Conservation (phyloP, 805 yeast genomes). For the Metschnikowia matae region DNA sequence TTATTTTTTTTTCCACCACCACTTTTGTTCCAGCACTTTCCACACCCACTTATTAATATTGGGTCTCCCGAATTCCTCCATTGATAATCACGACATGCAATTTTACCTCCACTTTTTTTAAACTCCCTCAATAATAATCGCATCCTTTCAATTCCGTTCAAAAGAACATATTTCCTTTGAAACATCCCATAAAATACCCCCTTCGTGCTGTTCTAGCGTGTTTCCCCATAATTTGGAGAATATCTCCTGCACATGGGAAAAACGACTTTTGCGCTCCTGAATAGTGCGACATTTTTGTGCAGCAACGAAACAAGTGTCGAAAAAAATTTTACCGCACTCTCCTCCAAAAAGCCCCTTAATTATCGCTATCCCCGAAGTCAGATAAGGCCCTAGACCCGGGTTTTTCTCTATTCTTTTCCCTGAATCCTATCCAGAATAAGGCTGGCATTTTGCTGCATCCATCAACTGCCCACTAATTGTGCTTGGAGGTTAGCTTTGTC, state of each 20-base stretch:
- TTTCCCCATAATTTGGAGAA: neutral
- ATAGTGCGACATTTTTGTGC: slow-evolving; percentile 16
- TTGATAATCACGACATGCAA: no score
- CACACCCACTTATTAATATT: no score
- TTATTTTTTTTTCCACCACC: no score
- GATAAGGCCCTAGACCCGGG: slow-evolving; percentile 5
- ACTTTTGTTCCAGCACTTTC: no score
- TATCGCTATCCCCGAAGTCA: neutral
- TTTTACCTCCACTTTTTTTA: no score
- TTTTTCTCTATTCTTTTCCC: neutral
- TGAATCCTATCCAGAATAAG: neutral
- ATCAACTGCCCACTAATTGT: neutral
- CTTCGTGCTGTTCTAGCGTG: neutral
- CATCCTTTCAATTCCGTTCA: no score
- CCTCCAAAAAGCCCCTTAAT: slow-evolving; percentile 14
- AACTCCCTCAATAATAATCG: no score
- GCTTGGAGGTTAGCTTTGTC: slow-evolving; percentile 2
- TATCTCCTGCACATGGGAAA: neutral
- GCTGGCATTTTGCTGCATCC: neutral
- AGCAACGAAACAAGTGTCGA: slow-evolving; percentile 6
- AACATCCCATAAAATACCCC: no score
- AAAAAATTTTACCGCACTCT: slow-evolving; percentile 17
- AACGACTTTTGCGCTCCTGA: slow-evolving; percentile 7
- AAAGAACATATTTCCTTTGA: no score
- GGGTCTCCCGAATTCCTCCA: no score